Evolutionary conservation across 2,329 filamentous ascomycete genomes (phyloP).

Genomic region (Colletotrichum shisoi): DNA sequence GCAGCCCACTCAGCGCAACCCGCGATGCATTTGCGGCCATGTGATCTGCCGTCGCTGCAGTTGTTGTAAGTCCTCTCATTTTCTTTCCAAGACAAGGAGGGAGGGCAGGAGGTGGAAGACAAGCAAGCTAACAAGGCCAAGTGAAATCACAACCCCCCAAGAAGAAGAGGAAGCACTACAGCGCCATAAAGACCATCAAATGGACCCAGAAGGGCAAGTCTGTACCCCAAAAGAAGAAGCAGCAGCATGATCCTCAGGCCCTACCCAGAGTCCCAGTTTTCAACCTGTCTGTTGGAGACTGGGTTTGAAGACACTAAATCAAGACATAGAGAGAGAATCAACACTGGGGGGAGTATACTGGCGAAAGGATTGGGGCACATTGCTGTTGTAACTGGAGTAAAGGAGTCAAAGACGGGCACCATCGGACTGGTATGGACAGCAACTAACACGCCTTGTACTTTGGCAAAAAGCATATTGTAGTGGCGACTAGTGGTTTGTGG

Average conservation of each 20-base stretch:
- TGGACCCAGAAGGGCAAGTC: background rate
- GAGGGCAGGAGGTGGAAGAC: background rate
- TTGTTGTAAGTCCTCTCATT: conserved; percentile 1
- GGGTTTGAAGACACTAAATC: background rate
- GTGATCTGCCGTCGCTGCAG: background rate
- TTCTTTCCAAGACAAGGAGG: too few species aligned
- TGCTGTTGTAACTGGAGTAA: too few species aligned
- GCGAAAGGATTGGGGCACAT: too few species aligned
- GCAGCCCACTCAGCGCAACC: background rate
- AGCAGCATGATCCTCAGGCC: too few species aligned
- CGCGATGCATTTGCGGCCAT: conserved; percentile 18
- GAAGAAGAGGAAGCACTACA: background rate
- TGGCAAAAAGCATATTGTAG: too few species aligned
- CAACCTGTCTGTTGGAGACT: conserved; percentile 2
- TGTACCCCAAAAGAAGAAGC: too few species aligned
- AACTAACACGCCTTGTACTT: too few species aligned
- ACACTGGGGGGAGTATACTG: background rate
- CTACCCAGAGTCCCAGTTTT: conserved; percentile 17
- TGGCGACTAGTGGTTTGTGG: too few species aligned
- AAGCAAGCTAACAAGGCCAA: background rate
- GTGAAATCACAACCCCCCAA: background rate
- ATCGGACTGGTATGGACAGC: too few species aligned
- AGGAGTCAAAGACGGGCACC: too few species aligned
- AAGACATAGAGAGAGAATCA: background rate
- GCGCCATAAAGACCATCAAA: background rate